These are phyloP conservation scores for Tuber brumale DNA, from an alignment of 495 filamentous ascomycete genomes.

Conservation along the genomic window DNA sequence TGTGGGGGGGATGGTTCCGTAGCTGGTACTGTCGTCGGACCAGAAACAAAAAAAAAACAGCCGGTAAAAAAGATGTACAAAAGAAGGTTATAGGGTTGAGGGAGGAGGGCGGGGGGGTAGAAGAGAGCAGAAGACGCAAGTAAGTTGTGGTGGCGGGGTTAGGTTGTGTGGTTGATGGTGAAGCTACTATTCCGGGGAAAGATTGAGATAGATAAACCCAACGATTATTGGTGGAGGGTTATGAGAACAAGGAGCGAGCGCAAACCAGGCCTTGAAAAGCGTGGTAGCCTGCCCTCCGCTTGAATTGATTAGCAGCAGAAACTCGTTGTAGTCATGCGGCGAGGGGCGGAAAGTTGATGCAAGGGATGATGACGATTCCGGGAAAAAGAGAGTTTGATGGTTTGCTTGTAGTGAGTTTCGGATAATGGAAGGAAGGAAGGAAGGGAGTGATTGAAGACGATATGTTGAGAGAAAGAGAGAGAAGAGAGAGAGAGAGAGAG, in stretches of 20 bases:
- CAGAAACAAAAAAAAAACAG: constrained; percentile 28
- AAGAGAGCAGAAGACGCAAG: constrained; percentile 22
- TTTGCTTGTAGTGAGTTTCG: constrained; percentile 28
- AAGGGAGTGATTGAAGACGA: constrained; percentile 6
- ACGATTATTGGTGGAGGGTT: constrained; percentile 8
- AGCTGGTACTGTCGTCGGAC: neutral
- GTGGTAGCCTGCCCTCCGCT: constrained; percentile 43
- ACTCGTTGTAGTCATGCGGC: constrained; percentile 41
- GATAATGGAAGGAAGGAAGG: constrained; percentile 9
- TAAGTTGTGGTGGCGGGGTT: constrained; percentile 17
- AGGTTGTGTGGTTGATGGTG: constrained; percentile 21
- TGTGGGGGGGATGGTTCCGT: neutral
- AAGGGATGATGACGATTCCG: constrained; percentile 39
- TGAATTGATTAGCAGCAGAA: constrained; percentile 38
- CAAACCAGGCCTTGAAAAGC: constrained; percentile 40
- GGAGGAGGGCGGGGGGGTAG: constrained; percentile 23
- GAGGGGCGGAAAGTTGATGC: constrained; percentile 38
- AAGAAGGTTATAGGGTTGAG: constrained; percentile 29
- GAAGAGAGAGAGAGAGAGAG: neutral
- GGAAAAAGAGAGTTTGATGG: constrained; percentile 36
- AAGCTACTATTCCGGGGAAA: constrained; percentile 29
- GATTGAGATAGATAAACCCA: constrained; percentile 20
- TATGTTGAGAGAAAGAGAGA: constrained; percentile 4
- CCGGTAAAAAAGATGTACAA: constrained; percentile 34
- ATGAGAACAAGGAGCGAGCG: constrained; percentile 32